phyloP scores from a whole-genome alignment of 2,329 filamentous ascomycete genomes.

The Didymellaceae sp. region DNA sequence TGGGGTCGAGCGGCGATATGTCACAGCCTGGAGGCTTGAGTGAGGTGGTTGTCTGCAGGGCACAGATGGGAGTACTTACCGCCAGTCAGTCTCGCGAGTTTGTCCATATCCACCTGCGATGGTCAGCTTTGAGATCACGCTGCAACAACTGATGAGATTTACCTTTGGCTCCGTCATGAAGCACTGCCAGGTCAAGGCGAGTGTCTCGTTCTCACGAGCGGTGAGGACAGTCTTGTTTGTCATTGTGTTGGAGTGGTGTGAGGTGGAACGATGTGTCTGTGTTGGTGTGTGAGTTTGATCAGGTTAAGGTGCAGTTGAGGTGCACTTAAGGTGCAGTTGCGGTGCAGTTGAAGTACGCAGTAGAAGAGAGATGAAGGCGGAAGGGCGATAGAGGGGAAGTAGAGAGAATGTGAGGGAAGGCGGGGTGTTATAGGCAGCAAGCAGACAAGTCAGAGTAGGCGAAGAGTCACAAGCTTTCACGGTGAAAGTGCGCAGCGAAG shows the following conservation, averaged over 20 bases:
- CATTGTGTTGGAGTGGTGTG: background rate
- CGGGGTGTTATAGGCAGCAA: background rate
- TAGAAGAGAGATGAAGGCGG: background rate
- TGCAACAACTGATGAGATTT: background rate
- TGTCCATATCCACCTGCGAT: conserved; percentile 19
- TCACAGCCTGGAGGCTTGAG: no score
- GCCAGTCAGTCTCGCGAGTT: conserved; percentile 21
- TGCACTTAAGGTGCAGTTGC: background rate
- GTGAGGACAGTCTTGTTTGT: conserved; percentile 21
- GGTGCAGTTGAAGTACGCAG: background rate
- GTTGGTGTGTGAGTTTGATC: background rate
- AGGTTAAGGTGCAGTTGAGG: background rate
- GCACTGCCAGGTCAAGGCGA: conserved; percentile 45
- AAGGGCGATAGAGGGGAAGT: background rate
- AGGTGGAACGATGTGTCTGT: background rate
- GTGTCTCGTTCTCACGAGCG: conserved; percentile 37
- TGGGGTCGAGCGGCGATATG: background rate
- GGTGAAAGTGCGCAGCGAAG: background rate
- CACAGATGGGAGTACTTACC: background rate
- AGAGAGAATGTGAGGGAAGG: background rate
- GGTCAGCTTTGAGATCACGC: background rate
- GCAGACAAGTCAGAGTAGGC: no score
- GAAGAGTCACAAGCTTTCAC: no score
- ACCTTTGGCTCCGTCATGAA: conserved; percentile 42
- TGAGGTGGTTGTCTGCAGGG: background rate